Base-by-base conservation (phyloP, 352 stramenopile genomes). In the Pythium insidiosum region DNA sequence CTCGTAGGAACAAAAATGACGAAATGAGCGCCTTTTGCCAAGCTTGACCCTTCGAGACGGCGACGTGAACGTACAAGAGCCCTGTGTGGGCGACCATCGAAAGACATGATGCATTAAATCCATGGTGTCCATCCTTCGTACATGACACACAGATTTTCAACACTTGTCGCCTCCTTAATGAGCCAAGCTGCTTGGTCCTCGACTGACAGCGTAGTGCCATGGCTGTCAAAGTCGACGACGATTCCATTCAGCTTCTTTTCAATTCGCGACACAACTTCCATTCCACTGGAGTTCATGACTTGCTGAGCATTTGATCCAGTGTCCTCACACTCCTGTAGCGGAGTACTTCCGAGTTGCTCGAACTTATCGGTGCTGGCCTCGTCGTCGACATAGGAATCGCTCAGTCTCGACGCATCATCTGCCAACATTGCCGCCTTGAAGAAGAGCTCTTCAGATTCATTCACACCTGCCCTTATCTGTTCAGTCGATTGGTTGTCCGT, bases 71-170 rank as follows among this genome's bases (percentile, higher is more conserved):
- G n/a, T n/a, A n/a, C n/a, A n/a, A n/a, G n/a, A n/a, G n/a, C n/a
- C n/a, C n/a, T n/a, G n/a, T n/a, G n/a, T n/a, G n/a, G n/a, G n/a
- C n/a, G n/a, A n/a, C n/a, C n/a, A n/a, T n/a, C n/a, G n/a, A n/a
- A n/a, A n/a, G n/a, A n/a, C n/a, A 41, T 42, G 2, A n/a, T 11
- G n/a, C 30, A 25, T 46, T 75, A 94, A 44, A 94, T 94, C 81
- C 81, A 94, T 16, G 81, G 79, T 3, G 79, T 94, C 81, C 81
- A 94, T 18, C 81, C 81, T 70, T 94, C 81, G 49, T 94, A 94
- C 81, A 94, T 94, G 40, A 87, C 66, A 31, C 76, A 89, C 4
- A 94, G 57, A 44, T 94, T 94, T 61, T 94, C 79, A 0, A 65
- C 64, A 25, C 74, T 88, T 0, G 79, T 88, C 7, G 81, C 76